Evolutionary conservation across 352 stramenopile species (phyloP), one percentile per base, ranked within the genome.

Genomic region (Phytophthora litchii): DNA sequence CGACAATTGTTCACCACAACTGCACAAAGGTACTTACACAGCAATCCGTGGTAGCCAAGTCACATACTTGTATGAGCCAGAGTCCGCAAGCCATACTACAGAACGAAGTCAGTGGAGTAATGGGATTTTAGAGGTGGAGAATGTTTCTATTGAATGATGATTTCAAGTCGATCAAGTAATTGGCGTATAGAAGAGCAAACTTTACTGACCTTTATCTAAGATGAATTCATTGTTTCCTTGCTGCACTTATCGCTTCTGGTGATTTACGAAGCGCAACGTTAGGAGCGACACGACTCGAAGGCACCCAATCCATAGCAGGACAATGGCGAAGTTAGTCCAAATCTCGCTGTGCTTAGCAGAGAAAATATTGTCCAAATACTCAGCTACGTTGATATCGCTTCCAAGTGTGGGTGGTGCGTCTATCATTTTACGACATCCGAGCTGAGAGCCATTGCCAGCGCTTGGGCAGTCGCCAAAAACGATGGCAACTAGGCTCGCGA

Each of bases 221-320:
- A n/a, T 31, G 25, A 31, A 31, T 31, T 31, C 25, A 34, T 34
- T 34, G 6, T 9, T 34, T 34, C 10, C 29, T 3, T 34, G 29
- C 23, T 3, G 29, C 10, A 34, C 6, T 34, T 54, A 63, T 31
- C 20, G 20, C 20, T 63, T 63, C 11, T 63, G 45, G 20, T 63
- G 54, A 17, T 56, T 63, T 1, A 63, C 54, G 2, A 63, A 63
- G 37, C 54, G 54, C 17, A 63, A 23, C 2, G 6, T 91, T 73
- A 40, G 80, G 70, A 14, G 91, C 80, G 70, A 97, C 6, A 89
- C 90, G 49, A 91, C 92, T 47, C 77, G 96, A 25, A 86, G 86
- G 1, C 50, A 64, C 41, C 54, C 51, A 80, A 61, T 44, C 35
- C 54, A 43, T 16, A 25, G 10, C 4, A 58, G 1, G 2, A 59